phyloP scores from a whole-genome alignment of 1,284 basidiomycete species.

The Ceratobasidium sp. region DNA sequence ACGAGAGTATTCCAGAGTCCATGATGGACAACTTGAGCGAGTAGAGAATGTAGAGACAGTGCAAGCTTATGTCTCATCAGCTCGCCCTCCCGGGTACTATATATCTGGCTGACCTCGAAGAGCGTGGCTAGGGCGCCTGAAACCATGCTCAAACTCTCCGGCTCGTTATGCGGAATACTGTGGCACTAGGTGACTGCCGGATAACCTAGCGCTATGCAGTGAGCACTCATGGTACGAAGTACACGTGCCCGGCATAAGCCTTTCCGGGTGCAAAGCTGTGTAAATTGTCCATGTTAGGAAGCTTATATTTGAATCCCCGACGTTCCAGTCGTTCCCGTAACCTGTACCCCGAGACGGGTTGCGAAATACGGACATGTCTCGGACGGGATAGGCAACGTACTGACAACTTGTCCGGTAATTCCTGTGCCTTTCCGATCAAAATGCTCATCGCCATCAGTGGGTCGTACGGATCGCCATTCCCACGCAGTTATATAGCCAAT shows the following conservation, averaged over 20 bases:
- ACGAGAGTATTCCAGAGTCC: slow-evolving; percentile 18
- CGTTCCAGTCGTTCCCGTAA: too few relatives aligned
- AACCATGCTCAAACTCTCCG: background rate
- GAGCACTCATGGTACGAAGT: too few relatives aligned
- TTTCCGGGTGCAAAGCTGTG: too few relatives aligned
- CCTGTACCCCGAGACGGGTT: too few relatives aligned
- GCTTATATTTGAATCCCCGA: too few relatives aligned
- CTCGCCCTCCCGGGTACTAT: background rate
- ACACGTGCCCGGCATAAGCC: too few relatives aligned
- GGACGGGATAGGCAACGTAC: background rate
- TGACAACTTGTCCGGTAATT: background rate
- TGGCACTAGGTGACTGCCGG: background rate
- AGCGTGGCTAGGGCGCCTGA: background rate
- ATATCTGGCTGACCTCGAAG: background rate
- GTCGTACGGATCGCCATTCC: background rate
- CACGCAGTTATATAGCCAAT: background rate
- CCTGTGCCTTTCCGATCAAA: too few relatives aligned
- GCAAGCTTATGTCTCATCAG: background rate
- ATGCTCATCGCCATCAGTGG: background rate
- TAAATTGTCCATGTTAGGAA: too few relatives aligned
- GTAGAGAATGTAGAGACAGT: background rate
- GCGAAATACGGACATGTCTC: too few relatives aligned
- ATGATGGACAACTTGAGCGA: background rate
- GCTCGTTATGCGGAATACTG: background rate
- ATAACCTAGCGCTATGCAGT: too few relatives aligned